A percentile compares a stretch with the other conserved stretches of the same genome.
These are phyloP conservation scores for Diaporthe caulivora DNA, from an alignment of 2,329 filamentous ascomycete species.

Conservation along the genomic window DNA sequence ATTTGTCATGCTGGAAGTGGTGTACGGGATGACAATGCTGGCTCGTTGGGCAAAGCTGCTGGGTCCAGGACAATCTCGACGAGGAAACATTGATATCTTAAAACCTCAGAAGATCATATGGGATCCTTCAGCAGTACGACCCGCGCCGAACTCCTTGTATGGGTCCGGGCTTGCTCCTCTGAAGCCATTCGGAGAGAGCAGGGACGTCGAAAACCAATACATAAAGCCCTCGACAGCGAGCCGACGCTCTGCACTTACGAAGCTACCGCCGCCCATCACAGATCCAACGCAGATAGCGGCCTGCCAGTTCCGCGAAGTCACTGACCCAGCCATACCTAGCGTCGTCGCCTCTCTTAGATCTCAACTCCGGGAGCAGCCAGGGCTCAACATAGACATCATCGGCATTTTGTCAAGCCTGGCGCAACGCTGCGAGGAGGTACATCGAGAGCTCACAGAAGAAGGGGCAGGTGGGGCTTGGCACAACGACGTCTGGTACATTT, in stretches of 20 bases:
- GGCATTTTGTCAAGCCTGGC: conserved; percentile 57
- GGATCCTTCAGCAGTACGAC: conserved; percentile 35
- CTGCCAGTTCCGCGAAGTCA: conserved; percentile 44
- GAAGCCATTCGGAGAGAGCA: background rate
- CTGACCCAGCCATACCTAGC: conserved; percentile 54
- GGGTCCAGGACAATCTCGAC: conserved; percentile 48
- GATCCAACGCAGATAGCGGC: conserved; percentile 37
- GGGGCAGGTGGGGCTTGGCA: conserved; percentile 51
- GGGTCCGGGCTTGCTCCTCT: conserved; percentile 20
- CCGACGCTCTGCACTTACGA: background rate
- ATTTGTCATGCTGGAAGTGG: conserved; percentile 57
- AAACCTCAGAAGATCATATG: conserved; percentile 34
- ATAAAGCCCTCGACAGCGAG: background rate
- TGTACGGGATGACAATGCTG: conserved; percentile 64
- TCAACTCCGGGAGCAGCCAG: conserved; percentile 58
- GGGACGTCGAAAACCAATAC: background rate
- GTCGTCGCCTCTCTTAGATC: conserved; percentile 56
- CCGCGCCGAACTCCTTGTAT: background rate
- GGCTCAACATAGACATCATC: conserved; percentile 58
- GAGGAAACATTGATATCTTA: conserved; percentile 27
- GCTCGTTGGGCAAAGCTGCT: conserved; percentile 64
- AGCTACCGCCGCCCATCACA: conserved; percentile 25
- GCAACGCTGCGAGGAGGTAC: conserved; percentile 58
- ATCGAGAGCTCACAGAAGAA: conserved; percentile 49
- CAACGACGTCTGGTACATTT: conserved; percentile 62